phyloP scores from a whole-genome alignment of 2,329 filamentous ascomycete genomes.

The Lachnellula cervina region DNA sequence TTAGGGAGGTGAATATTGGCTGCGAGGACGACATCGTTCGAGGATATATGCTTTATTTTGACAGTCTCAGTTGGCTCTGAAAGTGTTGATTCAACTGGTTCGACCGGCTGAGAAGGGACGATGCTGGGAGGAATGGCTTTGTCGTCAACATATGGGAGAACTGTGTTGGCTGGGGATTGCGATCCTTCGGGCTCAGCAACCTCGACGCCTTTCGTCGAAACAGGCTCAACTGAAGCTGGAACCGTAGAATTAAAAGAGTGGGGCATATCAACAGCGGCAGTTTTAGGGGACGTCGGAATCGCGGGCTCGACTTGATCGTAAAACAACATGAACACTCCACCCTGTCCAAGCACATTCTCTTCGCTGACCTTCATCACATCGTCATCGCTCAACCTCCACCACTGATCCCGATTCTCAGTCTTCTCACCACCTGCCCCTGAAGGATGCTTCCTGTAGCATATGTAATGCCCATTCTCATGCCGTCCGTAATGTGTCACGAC shows the following conservation, averaged over 20 bases:
- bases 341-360: conserved; percentile 66
- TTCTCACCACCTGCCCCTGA: conserved; percentile 23
- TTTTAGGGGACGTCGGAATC: neutral
- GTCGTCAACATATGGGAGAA: too few species aligned
- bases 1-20: conserved; percentile 18
- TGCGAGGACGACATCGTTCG: conserved; percentile 3
- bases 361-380: conserved; percentile 72
- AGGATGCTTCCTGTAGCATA: conserved; percentile 77
- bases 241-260: neutral
- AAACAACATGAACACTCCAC: conserved; percentile 92
- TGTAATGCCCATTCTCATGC: conserved; percentile 94
- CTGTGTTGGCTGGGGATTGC: neutral
- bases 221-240: neutral
- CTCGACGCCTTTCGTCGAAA: too few species aligned
- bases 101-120: neutral
- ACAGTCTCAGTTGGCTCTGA: neutral
- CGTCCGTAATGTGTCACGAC: conserved; percentile 85
- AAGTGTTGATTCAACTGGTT: neutral
- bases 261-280: neutral
- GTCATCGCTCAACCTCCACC: conserved; percentile 92
- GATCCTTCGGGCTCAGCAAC: neutral
- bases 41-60: conserved; percentile 2
- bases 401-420: conserved; percentile 42
- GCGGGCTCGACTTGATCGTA: conserved; percentile 69
- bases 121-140: too few species aligned